Evolutionary conservation across 208 protist genomes (phyloP).

Genomic region (Trypanosoma melophagium): DNA sequence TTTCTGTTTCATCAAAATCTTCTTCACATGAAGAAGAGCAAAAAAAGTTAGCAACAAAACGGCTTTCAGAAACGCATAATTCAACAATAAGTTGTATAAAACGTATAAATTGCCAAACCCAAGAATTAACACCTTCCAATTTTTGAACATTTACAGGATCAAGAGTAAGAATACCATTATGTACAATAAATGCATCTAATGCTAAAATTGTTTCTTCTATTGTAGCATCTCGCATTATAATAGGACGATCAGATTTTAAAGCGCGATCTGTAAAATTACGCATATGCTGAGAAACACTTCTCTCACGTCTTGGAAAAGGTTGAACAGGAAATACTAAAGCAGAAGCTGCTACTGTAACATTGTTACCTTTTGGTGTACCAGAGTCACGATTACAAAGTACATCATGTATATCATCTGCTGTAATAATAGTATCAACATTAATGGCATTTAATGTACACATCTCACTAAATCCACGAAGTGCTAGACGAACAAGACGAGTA

Average conservation of each 20-base stretch:
- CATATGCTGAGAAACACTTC: slow-evolving; percentile 79
- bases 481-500: slow-evolving; percentile 35
- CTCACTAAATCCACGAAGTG: slow-evolving; percentile 47
- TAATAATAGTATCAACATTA: slow-evolving; percentile 63
- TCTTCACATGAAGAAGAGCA: slow-evolving; percentile 37
- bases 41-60: slow-evolving; percentile 84
- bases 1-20: slow-evolving; percentile 57
- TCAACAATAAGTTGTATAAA: slow-evolving; percentile 60
- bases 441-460: slow-evolving; percentile 44
- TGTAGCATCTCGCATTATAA: slow-evolving; percentile 41
- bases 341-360: slow-evolving; percentile 33
- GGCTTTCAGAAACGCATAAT: slow-evolving; percentile 61
- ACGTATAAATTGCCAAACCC: slow-evolving; percentile 59
- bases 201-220: slow-evolving; percentile 61
- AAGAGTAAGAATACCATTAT: slow-evolving; percentile 47
- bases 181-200: slow-evolving; percentile 45
- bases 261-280: slow-evolving; percentile 32
- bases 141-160: slow-evolving; percentile 28
- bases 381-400: slow-evolving; percentile 65
- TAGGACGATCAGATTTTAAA: slow-evolving; percentile 28
- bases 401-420: slow-evolving; percentile 52
- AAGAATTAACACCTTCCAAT: slow-evolving; percentile 61
- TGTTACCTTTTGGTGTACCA: slow-evolving; percentile 51
- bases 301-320: slow-evolving; percentile 51
- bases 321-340: slow-evolving; percentile 45